Conservation (phyloP, 140 eudicot species). For the Oenanthe javanica region DNA sequence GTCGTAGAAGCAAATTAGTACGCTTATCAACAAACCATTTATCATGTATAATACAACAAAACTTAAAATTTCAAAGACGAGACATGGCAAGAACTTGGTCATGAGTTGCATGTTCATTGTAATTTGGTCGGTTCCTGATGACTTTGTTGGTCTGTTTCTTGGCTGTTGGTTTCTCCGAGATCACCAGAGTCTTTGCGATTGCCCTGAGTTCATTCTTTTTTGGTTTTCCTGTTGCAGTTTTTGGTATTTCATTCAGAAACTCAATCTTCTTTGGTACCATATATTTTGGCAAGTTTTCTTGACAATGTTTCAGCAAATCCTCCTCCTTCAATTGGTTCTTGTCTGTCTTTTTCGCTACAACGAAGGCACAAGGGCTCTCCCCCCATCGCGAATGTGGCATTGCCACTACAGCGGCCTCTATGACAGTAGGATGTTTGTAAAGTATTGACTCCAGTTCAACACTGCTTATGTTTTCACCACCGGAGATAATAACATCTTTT, state of each 20-base stretch:
- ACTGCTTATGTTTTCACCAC: slow-evolving; percentile 86
- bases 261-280: slow-evolving; percentile 78
- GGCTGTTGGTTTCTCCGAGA: slow-evolving; percentile 15
- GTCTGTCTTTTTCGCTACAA: slow-evolving; percentile 18
- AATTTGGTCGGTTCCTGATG: slow-evolving; percentile 24
- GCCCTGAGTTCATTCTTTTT: slow-evolving; percentile 49
- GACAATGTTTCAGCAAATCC: slow-evolving; percentile 47
- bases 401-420: slow-evolving; percentile 79
- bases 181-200: slow-evolving; percentile 35
- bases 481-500: slow-evolving; percentile 74
- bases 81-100: slow-evolving; percentile 37
- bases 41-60: neutral
- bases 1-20: neutral
- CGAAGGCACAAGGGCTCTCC: slow-evolving; percentile 81
- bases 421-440: slow-evolving; percentile 44
- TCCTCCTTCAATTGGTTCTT: slow-evolving; percentile 25
- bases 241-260: slow-evolving; percentile 57
- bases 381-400: slow-evolving; percentile 91
- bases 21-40: neutral
- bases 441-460: slow-evolving; percentile 57
- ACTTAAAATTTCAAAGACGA: slow-evolving; percentile 29
- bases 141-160: slow-evolving; percentile 18
- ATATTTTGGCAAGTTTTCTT: slow-evolving; percentile 41
- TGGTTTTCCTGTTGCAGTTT: slow-evolving; percentile 54
- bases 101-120: slow-evolving; percentile 20